Percentiles rank a stretch among this genome's conserved stretches.
Conservation (phyloP, 2,329 filamentous ascomycete genomes). For the Sclerotinia trifoliorum region DNA sequence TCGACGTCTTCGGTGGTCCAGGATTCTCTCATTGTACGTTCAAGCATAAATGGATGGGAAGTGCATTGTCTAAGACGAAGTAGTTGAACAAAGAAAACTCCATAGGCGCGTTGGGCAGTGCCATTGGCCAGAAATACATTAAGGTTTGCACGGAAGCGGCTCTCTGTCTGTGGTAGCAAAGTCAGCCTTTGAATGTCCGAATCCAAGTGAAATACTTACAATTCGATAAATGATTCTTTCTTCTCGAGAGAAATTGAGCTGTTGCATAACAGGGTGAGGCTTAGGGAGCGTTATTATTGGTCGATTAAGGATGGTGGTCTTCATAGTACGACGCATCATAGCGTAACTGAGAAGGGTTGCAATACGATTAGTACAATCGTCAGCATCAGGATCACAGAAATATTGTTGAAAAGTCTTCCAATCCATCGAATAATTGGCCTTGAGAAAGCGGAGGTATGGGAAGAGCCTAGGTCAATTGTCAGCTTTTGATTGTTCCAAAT, state of each 20-base stretch:
- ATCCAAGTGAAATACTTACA: slow-evolving; percentile 44
- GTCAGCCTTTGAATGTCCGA: slow-evolving; percentile 23
- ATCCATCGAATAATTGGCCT: slow-evolving; percentile 35
- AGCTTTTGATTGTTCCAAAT: slow-evolving; percentile 13
- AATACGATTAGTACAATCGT: slow-evolving; percentile 31
- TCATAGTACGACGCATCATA: slow-evolving; percentile 57
- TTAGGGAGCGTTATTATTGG: slow-evolving; percentile 55
- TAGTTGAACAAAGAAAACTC: slow-evolving; percentile 37
- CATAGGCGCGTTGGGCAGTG: slow-evolving; percentile 31
- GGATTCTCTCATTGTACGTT: slow-evolving; percentile 37
- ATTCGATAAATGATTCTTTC: slow-evolving; percentile 55
- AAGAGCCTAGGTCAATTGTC: slow-evolving; percentile 32
- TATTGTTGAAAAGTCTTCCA: slow-evolving; percentile 35
- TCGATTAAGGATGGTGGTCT: slow-evolving; percentile 51
- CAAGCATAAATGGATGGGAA: slow-evolving; percentile 39
- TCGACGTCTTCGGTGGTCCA: slow-evolving; percentile 36
- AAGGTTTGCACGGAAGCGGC: slow-evolving; percentile 35
- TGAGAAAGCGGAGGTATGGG: slow-evolving; percentile 39
- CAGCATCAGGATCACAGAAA: slow-evolving; percentile 36
- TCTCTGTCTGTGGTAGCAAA: slow-evolving; percentile 41
- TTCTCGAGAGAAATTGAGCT: slow-evolving; percentile 50
- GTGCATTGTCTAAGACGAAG: slow-evolving; percentile 39
- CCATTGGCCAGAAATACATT: slow-evolving; percentile 33
- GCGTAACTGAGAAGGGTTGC: slow-evolving; percentile 39
- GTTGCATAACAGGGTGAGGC: slow-evolving; percentile 45